phyloP scores from a whole-genome alignment of 2,329 filamentous ascomycete species.

The Aotearoamyces nothofagi region DNA sequence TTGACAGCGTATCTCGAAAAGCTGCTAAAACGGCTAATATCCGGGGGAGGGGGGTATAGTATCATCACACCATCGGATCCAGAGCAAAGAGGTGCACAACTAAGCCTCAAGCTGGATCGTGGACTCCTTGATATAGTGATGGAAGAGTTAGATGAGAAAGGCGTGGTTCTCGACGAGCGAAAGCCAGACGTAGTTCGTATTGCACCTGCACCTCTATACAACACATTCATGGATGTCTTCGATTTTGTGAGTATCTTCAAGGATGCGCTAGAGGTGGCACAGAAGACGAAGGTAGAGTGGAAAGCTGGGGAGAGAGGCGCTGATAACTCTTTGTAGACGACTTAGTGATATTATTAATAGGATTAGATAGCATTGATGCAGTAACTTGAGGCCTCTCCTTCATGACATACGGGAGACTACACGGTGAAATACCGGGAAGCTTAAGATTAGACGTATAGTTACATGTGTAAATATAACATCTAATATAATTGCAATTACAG shows the following conservation, averaged over 20 bases:
- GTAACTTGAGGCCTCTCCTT: too few species aligned
- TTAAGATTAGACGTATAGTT: too few species aligned
- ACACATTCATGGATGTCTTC: constrained; percentile 51
- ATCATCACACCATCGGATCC: constrained; percentile 54
- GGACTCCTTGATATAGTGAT: constrained; percentile 50
- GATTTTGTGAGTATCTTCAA: constrained; percentile 33
- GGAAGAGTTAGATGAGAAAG: constrained; percentile 39
- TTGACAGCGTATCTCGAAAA: constrained; percentile 56
- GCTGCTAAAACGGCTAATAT: constrained; percentile 24
- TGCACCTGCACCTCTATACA: constrained; percentile 62
- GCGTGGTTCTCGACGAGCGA: constrained; percentile 59
- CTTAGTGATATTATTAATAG: too few species aligned
- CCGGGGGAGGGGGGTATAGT: constrained; percentile 23
- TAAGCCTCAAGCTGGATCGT: constrained; percentile 46
- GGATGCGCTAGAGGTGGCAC: constrained; percentile 19
- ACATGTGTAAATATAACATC: too few species aligned
- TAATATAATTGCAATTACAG: too few species aligned
- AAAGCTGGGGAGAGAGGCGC: constrained; percentile 1
- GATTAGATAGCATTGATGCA: too few species aligned
- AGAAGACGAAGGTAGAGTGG: neutral
- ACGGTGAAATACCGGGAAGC: too few species aligned
- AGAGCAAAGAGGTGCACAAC: constrained; percentile 52
- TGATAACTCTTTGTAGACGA: too few species aligned
- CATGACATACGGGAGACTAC: too few species aligned
- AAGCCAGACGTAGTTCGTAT: constrained; percentile 63